Evolutionary conservation across 345 rosid species (phyloP), one percentile per base, ranked within the genome.

Genomic region (Viola odorata): DNA sequence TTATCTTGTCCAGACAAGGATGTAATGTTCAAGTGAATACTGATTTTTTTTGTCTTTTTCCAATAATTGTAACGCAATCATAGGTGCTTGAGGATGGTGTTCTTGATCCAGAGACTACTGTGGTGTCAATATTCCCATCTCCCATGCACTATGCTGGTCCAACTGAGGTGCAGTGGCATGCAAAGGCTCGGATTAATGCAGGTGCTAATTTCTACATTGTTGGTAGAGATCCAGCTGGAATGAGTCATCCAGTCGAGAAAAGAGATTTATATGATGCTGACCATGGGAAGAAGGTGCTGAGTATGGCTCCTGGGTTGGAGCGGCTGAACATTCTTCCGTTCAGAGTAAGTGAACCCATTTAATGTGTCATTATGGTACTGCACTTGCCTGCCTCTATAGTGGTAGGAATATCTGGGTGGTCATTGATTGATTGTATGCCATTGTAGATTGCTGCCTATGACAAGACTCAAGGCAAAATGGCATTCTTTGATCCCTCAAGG

Each of bases 101-200:
- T 66, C 99, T 94, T 72, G 99, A 94, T 83, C 99, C 99, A 41
- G 96, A 90, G 73, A 94, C 97, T 3, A 94, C 99, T 4, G 89
- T 94, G 16, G 96, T 94, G 62, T 94, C 99, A 12, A 90, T 94
- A 64, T 94, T 94, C 76, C 99, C 99, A 3, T 94, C 99, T 53
- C 99, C 99, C 9, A 94, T 94, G 99, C 99, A 85, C 72, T 94
- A 94, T 64, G 97, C 96, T 41, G 99, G 99, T 65, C 99, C 99
- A 15, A 94, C 99, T 0, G 99, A 94, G 84, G 99, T 94, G 69
- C 99, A 94, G 72, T 94, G 99, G 99, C 99, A 94, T 38, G 99
- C 99, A 39, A 94, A 94, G 75, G 96, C 96, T 62, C 83, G 99
- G 64, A 90, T 94, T 64, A 94, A 94, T 66, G 99, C 99, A 0